Percentiles rank a stretch among this genome's conserved stretches.
Conservation (phyloP, 495 filamentous ascomycete genomes). For the Aspergillus avenaceus region DNA sequence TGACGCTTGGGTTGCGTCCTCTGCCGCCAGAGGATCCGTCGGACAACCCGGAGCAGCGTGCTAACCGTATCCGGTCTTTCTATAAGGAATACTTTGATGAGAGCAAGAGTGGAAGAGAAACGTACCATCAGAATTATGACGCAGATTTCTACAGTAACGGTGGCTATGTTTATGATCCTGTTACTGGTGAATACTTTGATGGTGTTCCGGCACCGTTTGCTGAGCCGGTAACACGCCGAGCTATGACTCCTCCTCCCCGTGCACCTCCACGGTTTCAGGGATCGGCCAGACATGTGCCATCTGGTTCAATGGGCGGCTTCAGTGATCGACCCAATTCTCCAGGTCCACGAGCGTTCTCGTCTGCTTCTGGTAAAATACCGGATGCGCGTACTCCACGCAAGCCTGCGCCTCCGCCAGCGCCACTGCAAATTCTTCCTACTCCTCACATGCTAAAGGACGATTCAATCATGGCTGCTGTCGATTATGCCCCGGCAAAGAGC, state of each 20-base stretch:
- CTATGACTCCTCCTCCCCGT: conserved; percentile 93
- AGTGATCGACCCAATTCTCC: conserved; percentile 39
- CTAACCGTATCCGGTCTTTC: conserved; percentile 95
- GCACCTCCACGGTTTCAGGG: conserved; percentile 69
- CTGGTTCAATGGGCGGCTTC: conserved; percentile 42
- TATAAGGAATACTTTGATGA: conserved; percentile 99
- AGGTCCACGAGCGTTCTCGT: conserved; percentile 61
- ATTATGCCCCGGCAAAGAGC: conserved; percentile 79
- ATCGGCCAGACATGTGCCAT: conserved; percentile 40
- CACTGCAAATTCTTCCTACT: conserved; percentile 74
- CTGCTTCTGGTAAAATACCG: conserved; percentile 56
- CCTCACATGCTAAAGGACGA: conserved; percentile 86
- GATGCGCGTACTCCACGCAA: conserved; percentile 49
- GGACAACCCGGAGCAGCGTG: conserved; percentile 87
- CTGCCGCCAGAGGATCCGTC: conserved; percentile 83
- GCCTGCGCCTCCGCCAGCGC: conserved; percentile 66
- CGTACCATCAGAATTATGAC: conserved; percentile 69
- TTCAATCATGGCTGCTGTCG: conserved; percentile 66
- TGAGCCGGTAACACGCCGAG: conserved; percentile 78
- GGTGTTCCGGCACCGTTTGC: conserved; percentile 62
- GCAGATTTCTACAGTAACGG: conserved; percentile 54
- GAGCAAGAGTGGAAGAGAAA: conserved; percentile 52
- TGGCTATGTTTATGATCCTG: conserved; percentile 66
- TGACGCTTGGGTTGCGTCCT: conserved; percentile 89
- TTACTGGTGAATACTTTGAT: conserved; percentile 69